Conservation (phyloP, 2,329 filamentous ascomycete species). For the Penicillium sp. region DNA sequence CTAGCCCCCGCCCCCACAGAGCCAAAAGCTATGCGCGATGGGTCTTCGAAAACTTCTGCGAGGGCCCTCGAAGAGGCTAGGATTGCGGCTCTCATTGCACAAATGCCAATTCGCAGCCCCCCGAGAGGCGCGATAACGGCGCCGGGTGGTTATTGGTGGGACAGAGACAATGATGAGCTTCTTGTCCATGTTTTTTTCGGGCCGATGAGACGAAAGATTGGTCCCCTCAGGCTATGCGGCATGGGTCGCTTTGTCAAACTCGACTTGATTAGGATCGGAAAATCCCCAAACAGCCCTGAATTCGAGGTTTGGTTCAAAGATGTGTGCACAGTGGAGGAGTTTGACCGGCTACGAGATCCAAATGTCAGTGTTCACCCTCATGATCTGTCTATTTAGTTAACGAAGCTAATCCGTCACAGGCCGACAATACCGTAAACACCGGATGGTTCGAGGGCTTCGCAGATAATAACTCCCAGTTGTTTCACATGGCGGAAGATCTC, state of each 20-base stretch:
- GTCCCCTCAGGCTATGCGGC: slow-evolving; percentile 4
- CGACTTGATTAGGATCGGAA: not conserved
- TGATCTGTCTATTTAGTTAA: not conserved
- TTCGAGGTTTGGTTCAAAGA: slow-evolving; percentile 6
- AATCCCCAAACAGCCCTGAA: not conserved
- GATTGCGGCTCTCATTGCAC: not conserved
- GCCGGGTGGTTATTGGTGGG: not conserved
- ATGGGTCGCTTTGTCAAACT: not conserved
- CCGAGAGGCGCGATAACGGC: no score
- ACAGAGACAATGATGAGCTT: not conserved
- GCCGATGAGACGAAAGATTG: not conserved
- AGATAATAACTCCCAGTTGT: slow-evolving; percentile 31
- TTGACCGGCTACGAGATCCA: not conserved
- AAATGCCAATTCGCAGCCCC: not conserved
- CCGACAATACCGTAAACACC: slow-evolving; percentile 15
- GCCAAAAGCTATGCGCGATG: no score
- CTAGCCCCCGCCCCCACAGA: no score
- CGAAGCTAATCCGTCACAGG: not conserved
- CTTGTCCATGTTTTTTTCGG: slow-evolving; percentile 1
- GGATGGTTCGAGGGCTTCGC: slow-evolving; percentile 38
- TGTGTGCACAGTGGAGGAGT: not conserved
- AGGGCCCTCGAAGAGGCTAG: no score
- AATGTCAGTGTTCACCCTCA: not conserved
- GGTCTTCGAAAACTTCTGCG: no score
- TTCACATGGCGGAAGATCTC: slow-evolving; percentile 30